Evolutionary conservation across 2,329 filamentous ascomycete species (phyloP).

Genomic region (Fusarium buxicola): DNA sequence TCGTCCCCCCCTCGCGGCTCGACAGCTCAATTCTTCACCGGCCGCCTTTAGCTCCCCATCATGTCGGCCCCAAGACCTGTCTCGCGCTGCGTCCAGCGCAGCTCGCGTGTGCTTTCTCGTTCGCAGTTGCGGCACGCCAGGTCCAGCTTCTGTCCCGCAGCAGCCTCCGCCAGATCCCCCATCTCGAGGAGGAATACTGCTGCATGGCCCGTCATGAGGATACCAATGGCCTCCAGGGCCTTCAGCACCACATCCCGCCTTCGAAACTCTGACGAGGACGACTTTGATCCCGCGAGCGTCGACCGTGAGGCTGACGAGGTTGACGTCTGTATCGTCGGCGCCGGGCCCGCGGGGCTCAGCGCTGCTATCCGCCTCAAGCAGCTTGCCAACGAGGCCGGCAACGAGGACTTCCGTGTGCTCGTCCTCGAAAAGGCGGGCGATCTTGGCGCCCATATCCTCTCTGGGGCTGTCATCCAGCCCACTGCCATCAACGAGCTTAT

Average conservation of each 20-base stretch:
- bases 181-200: conserved; percentile 26
- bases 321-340: conserved; percentile 96
- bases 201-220: conserved; percentile 34
- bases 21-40: conserved; percentile 15
- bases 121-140: conserved; percentile 45
- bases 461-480: conserved; percentile 94
- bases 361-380: conserved; percentile 97
- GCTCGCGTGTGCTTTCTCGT: conserved; percentile 49
- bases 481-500: conserved; percentile 88
- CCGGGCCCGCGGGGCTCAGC: conserved; percentile 91
- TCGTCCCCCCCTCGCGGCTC: conserved; percentile 43
- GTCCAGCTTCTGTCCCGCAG: conserved; percentile 38
- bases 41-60: conserved; percentile 16
- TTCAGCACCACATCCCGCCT: conserved; percentile 52
- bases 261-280: conserved; percentile 55
- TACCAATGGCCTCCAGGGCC: conserved; percentile 44
- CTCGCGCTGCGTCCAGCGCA: conserved; percentile 55
- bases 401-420: conserved; percentile 94
- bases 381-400: conserved; percentile 91
- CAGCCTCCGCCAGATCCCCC: conserved; percentile 32
- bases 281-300: conserved; percentile 74
- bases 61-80: conserved; percentile 55
- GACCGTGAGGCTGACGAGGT: conserved; percentile 94
- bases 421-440: conserved; percentile 96
- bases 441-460: conserved; percentile 93